These are phyloP conservation scores for Pistacia integerrima DNA, from an alignment of 345 rosid species.

Conservation along the genomic window DNA sequence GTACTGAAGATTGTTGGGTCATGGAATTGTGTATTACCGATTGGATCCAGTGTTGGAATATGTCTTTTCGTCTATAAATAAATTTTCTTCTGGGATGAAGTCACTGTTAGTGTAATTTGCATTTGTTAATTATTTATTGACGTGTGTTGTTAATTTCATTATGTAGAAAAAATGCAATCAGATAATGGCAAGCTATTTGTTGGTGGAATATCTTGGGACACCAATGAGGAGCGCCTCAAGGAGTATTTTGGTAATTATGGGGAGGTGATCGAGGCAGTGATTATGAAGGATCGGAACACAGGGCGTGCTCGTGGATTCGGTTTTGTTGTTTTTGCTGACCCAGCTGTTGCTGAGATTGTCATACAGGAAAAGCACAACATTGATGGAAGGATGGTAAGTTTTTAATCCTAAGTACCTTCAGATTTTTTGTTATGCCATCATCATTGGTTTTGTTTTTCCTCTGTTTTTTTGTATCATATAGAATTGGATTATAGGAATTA, in stretches of 20 bases:
- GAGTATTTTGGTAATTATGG: slow-evolving; percentile 88
- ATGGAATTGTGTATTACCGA: slow-evolving; percentile 16
- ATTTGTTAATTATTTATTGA: slow-evolving; percentile 23
- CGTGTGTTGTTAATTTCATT: slow-evolving; percentile 7
- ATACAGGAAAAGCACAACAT: slow-evolving; percentile 82
- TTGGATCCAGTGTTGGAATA: slow-evolving; percentile 36
- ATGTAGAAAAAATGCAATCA: slow-evolving; percentile 79
- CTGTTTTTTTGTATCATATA: slow-evolving; percentile 2
- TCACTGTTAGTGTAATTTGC: slow-evolving; percentile 16
- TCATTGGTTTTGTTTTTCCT: slow-evolving; percentile 2
- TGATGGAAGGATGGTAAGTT: slow-evolving; percentile 90
- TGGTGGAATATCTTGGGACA: slow-evolving; percentile 99
- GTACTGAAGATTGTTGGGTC: neutral
- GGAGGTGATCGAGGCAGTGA: slow-evolving; percentile 94
- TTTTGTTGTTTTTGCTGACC: slow-evolving; percentile 90
- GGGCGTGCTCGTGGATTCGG: slow-evolving; percentile 99
- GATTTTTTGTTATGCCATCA: slow-evolving; percentile 6
- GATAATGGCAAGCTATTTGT: slow-evolving; percentile 92
- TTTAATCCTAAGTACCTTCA: slow-evolving; percentile 13
- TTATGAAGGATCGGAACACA: slow-evolving; percentile 95
- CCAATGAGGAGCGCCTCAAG: slow-evolving; percentile 89
- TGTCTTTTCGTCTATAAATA: neutral
- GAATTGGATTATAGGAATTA: slow-evolving; percentile 21
- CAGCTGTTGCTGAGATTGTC: slow-evolving; percentile 86
- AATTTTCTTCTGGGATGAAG: slow-evolving; percentile 10